These are phyloP conservation scores for Macrocybe sp. DNA, from an alignment of 1,284 basidiomycete genomes.

Conservation along the genomic window DNA sequence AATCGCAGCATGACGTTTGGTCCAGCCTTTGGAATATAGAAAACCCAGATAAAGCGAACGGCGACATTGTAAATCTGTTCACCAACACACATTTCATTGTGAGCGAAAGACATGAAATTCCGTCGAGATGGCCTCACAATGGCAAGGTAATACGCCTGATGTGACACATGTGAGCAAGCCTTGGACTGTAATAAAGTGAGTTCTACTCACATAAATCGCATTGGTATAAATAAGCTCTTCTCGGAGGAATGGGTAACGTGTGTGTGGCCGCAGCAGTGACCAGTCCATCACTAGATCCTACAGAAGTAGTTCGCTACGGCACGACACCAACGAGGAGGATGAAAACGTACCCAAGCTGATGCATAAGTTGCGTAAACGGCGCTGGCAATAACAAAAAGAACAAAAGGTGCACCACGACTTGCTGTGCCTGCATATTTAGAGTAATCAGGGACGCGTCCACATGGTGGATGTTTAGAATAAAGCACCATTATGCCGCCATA, in stretches of 20 bases:
- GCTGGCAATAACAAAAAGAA: slow-evolving; percentile 61
- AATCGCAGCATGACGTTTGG: slow-evolving; percentile 51
- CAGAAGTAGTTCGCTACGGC: neutral
- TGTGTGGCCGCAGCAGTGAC: slow-evolving; percentile 65
- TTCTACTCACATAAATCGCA: slow-evolving; percentile 46
- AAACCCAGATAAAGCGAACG: slow-evolving; percentile 79
- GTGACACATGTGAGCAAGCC: neutral
- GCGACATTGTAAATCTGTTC: slow-evolving; percentile 64
- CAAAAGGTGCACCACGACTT: slow-evolving; percentile 44
- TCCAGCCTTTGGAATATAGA: slow-evolving; percentile 62
- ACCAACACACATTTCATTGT: slow-evolving; percentile 3
- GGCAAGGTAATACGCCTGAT: slow-evolving; percentile 71
- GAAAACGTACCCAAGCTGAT: slow-evolving; percentile 63
- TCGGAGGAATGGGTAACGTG: slow-evolving; percentile 64
- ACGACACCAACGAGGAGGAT: neutral
- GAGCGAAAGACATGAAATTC: neutral
- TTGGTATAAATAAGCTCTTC: slow-evolving; percentile 70
- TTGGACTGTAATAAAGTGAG: neutral
- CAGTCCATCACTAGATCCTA: slow-evolving; percentile 82
- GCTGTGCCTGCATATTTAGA: slow-evolving; percentile 17
- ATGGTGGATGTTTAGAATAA: slow-evolving; percentile 2
- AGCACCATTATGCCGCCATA: slow-evolving; percentile 70
- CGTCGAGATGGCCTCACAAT: slow-evolving; percentile 41
- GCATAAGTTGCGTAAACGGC: slow-evolving; percentile 69
- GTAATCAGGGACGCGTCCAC: slow-evolving; percentile 1